phyloP scores from a whole-genome alignment of 1,284 basidiomycete genomes.

The Schizophyllum commune region DNA sequence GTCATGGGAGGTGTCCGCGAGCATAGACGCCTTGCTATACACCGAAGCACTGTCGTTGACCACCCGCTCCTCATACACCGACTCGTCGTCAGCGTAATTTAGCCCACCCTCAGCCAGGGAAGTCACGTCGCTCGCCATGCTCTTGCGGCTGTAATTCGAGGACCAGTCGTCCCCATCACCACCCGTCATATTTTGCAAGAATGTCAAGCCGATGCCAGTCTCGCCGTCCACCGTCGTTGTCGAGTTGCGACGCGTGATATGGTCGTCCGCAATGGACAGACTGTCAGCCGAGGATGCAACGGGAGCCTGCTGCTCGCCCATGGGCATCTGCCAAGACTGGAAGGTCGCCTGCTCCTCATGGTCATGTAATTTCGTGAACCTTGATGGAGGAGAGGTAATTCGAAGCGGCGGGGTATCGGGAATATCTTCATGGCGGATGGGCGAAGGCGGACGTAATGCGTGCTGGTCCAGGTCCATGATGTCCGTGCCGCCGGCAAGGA shows the following conservation, averaged over 20 bases:
- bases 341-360: background rate
- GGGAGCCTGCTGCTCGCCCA: slow-evolving; percentile 7
- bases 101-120: background rate
- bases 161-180: slow-evolving; percentile 26
- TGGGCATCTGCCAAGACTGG: slow-evolving; percentile 18
- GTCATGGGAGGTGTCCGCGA: background rate
- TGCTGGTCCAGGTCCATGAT: slow-evolving; percentile 5
- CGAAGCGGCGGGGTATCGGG: background rate
- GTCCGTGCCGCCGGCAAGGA: background rate
- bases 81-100: background rate
- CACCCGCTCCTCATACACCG: background rate
- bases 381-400: background rate
- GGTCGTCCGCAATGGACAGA: background rate
- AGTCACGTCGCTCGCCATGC: background rate
- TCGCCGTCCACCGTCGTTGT: slow-evolving; percentile 28
- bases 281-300: background rate
- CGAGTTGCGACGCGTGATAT: background rate
- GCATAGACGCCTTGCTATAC: background rate
- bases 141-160: background rate
- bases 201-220: slow-evolving; percentile 58
- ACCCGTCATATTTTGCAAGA: slow-evolving; percentile 46
- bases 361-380: background rate
- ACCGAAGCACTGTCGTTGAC: background rate
- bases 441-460: slow-evolving; percentile 5
- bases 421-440: slow-evolving; percentile 7